Conservation (phyloP, 2,329 filamentous ascomycete genomes). For the Scortechinia acanthostroma region DNA sequence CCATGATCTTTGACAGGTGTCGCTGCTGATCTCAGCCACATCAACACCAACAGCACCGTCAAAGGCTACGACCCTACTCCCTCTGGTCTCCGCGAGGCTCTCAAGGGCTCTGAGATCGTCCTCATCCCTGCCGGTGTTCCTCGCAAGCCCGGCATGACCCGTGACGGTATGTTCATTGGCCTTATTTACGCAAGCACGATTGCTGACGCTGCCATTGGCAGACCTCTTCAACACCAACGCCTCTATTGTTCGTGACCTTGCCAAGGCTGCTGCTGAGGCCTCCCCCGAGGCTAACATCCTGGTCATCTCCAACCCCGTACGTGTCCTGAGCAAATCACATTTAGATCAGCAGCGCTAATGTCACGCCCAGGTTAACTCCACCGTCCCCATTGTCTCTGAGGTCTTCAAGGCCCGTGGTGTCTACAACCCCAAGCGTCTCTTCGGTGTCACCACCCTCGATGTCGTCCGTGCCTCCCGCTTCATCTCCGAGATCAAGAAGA, state of each 20-base stretch:
- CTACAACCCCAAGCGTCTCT: slow-evolving; percentile 74
- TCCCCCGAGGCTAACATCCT: slow-evolving; percentile 68
- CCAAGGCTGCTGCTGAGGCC: slow-evolving; percentile 65
- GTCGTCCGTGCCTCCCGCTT: slow-evolving; percentile 73
- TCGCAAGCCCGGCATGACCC: slow-evolving; percentile 75
- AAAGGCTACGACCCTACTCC: slow-evolving; percentile 61
- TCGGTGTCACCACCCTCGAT: slow-evolving; percentile 75
- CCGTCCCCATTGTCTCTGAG: slow-evolving; percentile 72
- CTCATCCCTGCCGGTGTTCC: slow-evolving; percentile 74
- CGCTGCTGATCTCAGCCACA: slow-evolving; percentile 71
- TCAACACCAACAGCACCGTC: slow-evolving; percentile 73
- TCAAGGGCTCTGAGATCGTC: slow-evolving; percentile 66
- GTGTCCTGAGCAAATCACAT: too few relatives aligned
- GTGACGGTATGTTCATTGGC: slow-evolving; percentile 37
- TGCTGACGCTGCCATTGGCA: too few relatives aligned
- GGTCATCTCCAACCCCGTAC: slow-evolving; percentile 66
- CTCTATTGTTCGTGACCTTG: slow-evolving; percentile 71
- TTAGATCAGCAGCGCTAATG: too few relatives aligned
- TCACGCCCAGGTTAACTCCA: slow-evolving; percentile 63
- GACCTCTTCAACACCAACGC: slow-evolving; percentile 81
- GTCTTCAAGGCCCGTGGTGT: slow-evolving; percentile 68
- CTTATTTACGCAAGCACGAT: too few relatives aligned
- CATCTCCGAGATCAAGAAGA: slow-evolving; percentile 66
- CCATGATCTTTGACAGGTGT: slow-evolving; percentile 44
- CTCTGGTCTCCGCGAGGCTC: slow-evolving; percentile 52